Conservation (phyloP, 192 early-diverging fungal genomes). For the Mycoemilia scoparia region DNA sequence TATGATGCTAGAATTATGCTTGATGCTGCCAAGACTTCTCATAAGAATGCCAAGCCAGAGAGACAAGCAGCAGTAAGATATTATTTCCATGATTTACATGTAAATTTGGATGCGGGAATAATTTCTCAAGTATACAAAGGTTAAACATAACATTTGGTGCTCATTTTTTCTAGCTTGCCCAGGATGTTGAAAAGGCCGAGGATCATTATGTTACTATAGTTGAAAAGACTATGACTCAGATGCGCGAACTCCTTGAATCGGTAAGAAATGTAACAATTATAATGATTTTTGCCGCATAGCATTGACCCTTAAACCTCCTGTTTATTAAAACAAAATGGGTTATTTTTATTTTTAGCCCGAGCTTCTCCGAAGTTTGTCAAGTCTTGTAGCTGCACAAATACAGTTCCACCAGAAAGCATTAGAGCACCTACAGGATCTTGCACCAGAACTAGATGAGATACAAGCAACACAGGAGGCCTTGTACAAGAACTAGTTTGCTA, state of each 20-base stretch:
- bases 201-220: constrained; percentile 91
- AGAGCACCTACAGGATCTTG: constrained; percentile 46
- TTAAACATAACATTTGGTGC: too few species aligned
- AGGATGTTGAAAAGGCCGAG: constrained; percentile 81
- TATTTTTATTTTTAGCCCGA: constrained; percentile 43
- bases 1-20: constrained; percentile 59
- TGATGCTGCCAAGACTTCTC: constrained; percentile 67
- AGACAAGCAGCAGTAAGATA: constrained; percentile 54
- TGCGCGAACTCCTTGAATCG: constrained; percentile 80
- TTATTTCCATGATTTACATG: too few species aligned
- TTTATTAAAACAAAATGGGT: constrained; percentile 2
- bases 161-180: too few species aligned
- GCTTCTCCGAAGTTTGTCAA: constrained; percentile 60
- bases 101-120: too few species aligned
- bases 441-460: constrained; percentile 91
- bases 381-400: constrained; percentile 74
- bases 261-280: too few species aligned
- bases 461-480: constrained; percentile 84
- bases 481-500: constrained; percentile 46
- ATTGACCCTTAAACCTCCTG: not conserved
- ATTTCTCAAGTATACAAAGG: too few species aligned
- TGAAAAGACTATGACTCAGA: constrained; percentile 85
- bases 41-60: constrained; percentile 54
- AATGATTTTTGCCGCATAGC: not conserved
- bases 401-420: constrained; percentile 72